phyloP scores from a whole-genome alignment of 129 eudicot species.

The Solidago caesia region DNA sequence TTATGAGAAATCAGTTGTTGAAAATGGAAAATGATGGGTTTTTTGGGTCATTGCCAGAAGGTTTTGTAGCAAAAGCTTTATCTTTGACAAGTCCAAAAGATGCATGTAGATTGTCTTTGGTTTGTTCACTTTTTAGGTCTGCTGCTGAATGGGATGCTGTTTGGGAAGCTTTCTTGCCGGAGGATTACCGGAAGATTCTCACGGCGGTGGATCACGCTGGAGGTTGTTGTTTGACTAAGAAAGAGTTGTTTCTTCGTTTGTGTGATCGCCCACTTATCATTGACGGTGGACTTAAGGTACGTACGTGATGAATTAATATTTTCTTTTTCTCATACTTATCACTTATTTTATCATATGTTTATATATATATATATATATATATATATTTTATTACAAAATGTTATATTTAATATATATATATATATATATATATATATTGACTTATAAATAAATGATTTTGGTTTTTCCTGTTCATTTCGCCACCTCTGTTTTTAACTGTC shows the following conservation, averaged over 20 bases:
- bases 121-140: slow-evolving; percentile 50
- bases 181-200: slow-evolving; percentile 41
- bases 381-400: no score
- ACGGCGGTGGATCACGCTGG: slow-evolving; percentile 8
- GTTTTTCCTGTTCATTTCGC: no score
- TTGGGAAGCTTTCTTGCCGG: slow-evolving; percentile 68
- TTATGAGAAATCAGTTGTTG: slow-evolving; percentile 2
- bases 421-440: no score
- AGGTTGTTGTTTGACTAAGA: slow-evolving; percentile 34
- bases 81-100: slow-evolving; percentile 58
- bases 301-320: neutral
- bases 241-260: slow-evolving; percentile 44
- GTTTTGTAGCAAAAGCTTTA: slow-evolving; percentile 45
- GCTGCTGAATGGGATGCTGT: slow-evolving; percentile 72
- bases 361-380: no score
- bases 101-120: slow-evolving; percentile 48
- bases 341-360: no score
- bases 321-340: neutral
- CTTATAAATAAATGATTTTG: no score
- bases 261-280: slow-evolving; percentile 57
- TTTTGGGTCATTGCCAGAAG: slow-evolving; percentile 55
- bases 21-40: slow-evolving; percentile 1
- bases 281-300: slow-evolving; percentile 54
- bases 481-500: no score
- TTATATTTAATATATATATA: no score